Conservation (phyloP, 176 grass and related monocot genomes). For the Avena sativa region DNA sequence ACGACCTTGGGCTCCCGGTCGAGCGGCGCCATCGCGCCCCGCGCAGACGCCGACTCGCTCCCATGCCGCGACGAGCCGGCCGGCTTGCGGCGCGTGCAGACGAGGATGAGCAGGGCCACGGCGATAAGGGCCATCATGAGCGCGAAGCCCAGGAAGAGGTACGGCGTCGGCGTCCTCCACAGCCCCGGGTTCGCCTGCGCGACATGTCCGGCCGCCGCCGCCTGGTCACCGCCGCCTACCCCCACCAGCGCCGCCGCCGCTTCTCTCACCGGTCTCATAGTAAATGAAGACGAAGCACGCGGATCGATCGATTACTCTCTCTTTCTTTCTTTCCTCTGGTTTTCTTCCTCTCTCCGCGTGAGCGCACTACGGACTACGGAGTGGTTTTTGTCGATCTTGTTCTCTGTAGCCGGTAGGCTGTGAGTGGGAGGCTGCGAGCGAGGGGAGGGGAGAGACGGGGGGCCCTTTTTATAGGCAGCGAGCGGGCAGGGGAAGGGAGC, state of each 20-base stretch:
- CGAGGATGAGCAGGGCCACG: no score
- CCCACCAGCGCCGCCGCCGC: background rate
- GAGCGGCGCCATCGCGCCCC: background rate
- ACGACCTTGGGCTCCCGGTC: slow-evolving; percentile 36
- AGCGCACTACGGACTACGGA: no score
- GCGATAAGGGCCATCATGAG: no score
- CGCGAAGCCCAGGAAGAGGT: no score
- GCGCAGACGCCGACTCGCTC: background rate
- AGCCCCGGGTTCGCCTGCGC: background rate
- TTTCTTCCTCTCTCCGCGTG: background rate
- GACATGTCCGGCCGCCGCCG: no score
- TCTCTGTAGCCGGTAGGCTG: no score
- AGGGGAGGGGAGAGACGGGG: no score
- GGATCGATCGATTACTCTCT: background rate
- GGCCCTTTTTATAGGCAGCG: no score
- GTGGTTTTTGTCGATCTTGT: no score
- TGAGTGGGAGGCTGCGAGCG: no score
- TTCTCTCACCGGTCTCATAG: slow-evolving; percentile 7
- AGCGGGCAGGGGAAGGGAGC: no score
- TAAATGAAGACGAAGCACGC: background rate
- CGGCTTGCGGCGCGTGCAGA: slow-evolving; percentile 22
- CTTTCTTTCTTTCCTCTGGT: background rate
- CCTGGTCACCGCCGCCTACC: background rate
- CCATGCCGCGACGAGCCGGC: background rate
- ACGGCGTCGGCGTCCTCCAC: no score